Percentiles rank a stretch among this genome's conserved stretches.
Evolutionary conservation across 2,329 filamentous ascomycete genomes (phyloP).

Genomic region (Aspergillus persii): DNA sequence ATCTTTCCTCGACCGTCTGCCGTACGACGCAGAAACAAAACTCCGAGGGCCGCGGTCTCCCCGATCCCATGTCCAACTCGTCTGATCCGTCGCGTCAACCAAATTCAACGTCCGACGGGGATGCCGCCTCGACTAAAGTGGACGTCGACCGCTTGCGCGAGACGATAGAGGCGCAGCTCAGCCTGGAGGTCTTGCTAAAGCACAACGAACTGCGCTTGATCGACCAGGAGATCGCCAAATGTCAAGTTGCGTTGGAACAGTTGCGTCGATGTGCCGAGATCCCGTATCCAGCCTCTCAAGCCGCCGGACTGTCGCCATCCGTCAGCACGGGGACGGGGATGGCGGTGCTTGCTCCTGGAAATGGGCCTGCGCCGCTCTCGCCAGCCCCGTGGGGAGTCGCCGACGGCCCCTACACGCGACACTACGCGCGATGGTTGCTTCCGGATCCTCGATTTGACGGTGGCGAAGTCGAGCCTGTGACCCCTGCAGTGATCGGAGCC

Average conservation of each 20-base stretch:
- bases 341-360: constrained; percentile 61
- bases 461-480: constrained; percentile 34
- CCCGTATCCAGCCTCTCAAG: constrained; percentile 74
- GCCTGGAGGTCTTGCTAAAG: constrained; percentile 87
- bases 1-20: constrained; percentile 12
- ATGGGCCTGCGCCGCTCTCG: constrained; percentile 68
- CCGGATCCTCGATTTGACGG: constrained; percentile 85
- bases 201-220: constrained; percentile 92
- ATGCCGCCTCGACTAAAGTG: constrained; percentile 23
- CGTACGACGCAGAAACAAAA: constrained; percentile 12
- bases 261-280: constrained; percentile 88
- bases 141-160: constrained; percentile 59
- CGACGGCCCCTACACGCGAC: constrained; percentile 88
- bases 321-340: constrained; percentile 73
- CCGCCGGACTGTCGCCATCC: constrained; percentile 58
- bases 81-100: constrained; percentile 3
- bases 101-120: constrained; percentile 12
- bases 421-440: constrained; percentile 94
- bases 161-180: constrained; percentile 80
- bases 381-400: constrained; percentile 86
- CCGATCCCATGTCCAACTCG: constrained; percentile 1
- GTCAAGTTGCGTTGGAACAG: constrained; percentile 89
- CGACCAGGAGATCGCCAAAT: constrained; percentile 94
- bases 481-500: constrained; percentile 16
- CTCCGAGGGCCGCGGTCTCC: constrained; percentile 12